Conservation (phyloP, 164 flowering plant species). For the Santalum album region DNA sequence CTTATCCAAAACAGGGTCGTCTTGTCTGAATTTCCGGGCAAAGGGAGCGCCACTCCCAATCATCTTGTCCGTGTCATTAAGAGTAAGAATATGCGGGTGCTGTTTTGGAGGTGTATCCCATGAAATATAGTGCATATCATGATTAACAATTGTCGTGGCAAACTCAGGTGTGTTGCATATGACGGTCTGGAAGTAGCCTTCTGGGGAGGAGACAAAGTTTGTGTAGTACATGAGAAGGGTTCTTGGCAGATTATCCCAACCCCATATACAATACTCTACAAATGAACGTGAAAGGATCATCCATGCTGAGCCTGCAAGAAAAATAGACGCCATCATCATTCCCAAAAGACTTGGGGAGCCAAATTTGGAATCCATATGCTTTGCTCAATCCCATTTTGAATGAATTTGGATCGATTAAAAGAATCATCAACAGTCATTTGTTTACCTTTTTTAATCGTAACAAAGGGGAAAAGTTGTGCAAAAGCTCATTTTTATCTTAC, state of each 20-base stretch:
- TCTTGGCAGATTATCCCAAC: slow-evolving; percentile 89
- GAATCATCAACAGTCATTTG: too few relatives aligned
- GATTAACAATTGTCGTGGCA: slow-evolving; percentile 47
- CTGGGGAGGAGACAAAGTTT: slow-evolving; percentile 81
- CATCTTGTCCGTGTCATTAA: slow-evolving; percentile 50
- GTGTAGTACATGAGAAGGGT: slow-evolving; percentile 80
- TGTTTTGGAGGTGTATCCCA: slow-evolving; percentile 81
- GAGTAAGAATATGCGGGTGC: slow-evolving; percentile 61
- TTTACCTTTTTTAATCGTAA: too few relatives aligned
- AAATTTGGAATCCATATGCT: too few relatives aligned
- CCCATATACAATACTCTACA: slow-evolving; percentile 68
- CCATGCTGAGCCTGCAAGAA: slow-evolving; percentile 81
- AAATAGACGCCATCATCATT: too few relatives aligned
- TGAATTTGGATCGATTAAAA: too few relatives aligned
- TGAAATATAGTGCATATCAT: slow-evolving; percentile 73
- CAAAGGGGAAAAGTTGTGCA: too few relatives aligned
- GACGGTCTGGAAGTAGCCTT: slow-evolving; percentile 82
- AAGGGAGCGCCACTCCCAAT: slow-evolving; percentile 61
- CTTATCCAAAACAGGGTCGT: slow-evolving; percentile 49
- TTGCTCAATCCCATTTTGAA: too few relatives aligned
- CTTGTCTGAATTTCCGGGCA: slow-evolving; percentile 58
- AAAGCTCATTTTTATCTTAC: too few relatives aligned
- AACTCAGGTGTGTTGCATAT: slow-evolving; percentile 70
- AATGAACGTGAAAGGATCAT: slow-evolving; percentile 65
- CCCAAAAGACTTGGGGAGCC: too few relatives aligned